Conservation (phyloP, 2,329 filamentous ascomycete genomes). For the Hypocrella siamensis region DNA sequence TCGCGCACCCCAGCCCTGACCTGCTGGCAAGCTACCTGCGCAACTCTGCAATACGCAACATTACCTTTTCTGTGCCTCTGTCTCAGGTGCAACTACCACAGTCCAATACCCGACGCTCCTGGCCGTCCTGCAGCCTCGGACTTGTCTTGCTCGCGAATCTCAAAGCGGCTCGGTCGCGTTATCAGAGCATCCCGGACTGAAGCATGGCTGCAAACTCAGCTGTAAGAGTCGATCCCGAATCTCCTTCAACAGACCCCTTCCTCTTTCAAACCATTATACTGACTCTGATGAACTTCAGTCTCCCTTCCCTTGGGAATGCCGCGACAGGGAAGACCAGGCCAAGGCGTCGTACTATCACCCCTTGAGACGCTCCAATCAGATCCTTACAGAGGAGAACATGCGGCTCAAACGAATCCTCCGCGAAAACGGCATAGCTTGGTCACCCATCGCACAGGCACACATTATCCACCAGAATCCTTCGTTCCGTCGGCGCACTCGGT, state of each 20-base stretch:
- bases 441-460: slow-evolving; percentile 18
- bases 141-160: too few relatives aligned
- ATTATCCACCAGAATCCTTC: slow-evolving; percentile 15
- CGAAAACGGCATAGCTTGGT: slow-evolving; percentile 37
- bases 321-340: slow-evolving; percentile 35
- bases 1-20: too few relatives aligned
- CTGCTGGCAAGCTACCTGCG: too few relatives aligned
- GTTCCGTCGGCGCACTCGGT: slow-evolving; percentile 16
- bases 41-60: too few relatives aligned
- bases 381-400: slow-evolving; percentile 31
- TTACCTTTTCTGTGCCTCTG: too few relatives aligned
- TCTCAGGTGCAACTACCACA: too few relatives aligned
- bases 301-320: slow-evolving; percentile 31
- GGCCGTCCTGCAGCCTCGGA: too few relatives aligned
- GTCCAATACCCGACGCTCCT: too few relatives aligned
- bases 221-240: not conserved
- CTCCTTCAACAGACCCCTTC: too few relatives aligned
- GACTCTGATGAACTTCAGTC: slow-evolving; percentile 8
- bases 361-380: slow-evolving; percentile 28
- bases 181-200: too few relatives aligned
- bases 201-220: too few relatives aligned
- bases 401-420: slow-evolving; percentile 34
- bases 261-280: not conserved
- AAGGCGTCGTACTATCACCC: slow-evolving; percentile 31
- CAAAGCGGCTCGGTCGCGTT: too few relatives aligned